Base-by-base conservation (phyloP, 257 asterid genomes). In the Ajuga chamaepitys region DNA sequence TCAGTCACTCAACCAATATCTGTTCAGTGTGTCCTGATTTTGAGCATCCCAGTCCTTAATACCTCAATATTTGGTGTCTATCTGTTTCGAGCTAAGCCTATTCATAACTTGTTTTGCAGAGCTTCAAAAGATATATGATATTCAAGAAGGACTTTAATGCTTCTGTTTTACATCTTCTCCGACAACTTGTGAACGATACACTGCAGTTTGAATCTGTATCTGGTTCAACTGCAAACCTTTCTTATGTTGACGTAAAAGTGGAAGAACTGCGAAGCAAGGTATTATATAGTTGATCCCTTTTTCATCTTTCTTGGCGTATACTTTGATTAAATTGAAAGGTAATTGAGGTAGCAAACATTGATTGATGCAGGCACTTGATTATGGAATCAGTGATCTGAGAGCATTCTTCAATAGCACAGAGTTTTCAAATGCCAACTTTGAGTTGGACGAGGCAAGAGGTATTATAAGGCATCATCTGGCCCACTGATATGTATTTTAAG, bases 261-360 rank as follows among this genome's bases (percentile, higher is more conserved):
- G 96, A 83, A 28, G 95, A 88, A 75, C 88, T 94, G 57, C 92
- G 75, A 79, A 88, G 73, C 95, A 94, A 86, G 97, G 96, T 90
- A 77, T 21, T 38, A 21, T 50, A 4, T 40, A 41, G 37, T 34
- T 61, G 8, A 8, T 14, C 21, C 14, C 5, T 47, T 58, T 56
- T 30, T 18, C 46, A 10, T 3, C 3, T 25, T 18, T 41, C 58
- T 46, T 9, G 3, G 1, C 1, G 12, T 41, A 4, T 25, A 10
- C 3, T 17, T 17, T 5, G 68, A 18, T n/a, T 4, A 12, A 7
- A 3, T 45, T 5, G 17, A 52, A 13, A 24, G 17, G 44, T 69
- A 47, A 68, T n/a, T 46, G 53, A 18, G 67, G n/a, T 17, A 34
- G 12, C 12, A 18, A 22, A 3, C 42, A 13, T 20, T 24, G 10